Evolutionary conservation across 2,329 filamentous ascomycete genomes (phyloP).

Genomic region (Aspergillus sp.): DNA sequence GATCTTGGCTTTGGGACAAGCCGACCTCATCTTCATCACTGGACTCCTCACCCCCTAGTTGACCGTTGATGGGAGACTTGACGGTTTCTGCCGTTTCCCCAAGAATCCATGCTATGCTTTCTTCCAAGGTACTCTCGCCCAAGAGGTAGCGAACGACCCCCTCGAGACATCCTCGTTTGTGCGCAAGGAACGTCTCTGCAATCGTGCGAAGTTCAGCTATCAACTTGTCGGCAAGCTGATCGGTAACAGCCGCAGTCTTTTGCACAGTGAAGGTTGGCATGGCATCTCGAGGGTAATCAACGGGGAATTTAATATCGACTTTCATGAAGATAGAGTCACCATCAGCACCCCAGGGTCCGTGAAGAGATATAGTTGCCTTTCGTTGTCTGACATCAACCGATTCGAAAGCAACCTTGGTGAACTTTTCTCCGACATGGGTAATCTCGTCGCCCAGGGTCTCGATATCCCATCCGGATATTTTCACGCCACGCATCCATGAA

Average conservation of each 20-base stretch:
- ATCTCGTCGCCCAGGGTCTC: constrained; percentile 64
- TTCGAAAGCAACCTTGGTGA: constrained; percentile 63
- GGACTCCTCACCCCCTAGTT: constrained; percentile 70
- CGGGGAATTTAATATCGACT: constrained; percentile 60
- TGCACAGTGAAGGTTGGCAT: constrained; percentile 57
- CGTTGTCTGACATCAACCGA: constrained; percentile 58
- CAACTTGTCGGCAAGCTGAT: constrained; percentile 53
- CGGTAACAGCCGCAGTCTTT: constrained; percentile 59
- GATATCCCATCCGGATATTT: constrained; percentile 57
- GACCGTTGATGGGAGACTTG: constrained; percentile 45
- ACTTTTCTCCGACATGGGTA: constrained; percentile 61
- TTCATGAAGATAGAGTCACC: constrained; percentile 57
- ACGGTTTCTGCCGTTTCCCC: constrained; percentile 60
- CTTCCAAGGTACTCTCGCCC: constrained; percentile 60
- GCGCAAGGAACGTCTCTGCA: constrained; percentile 55
- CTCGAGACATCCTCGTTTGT: constrained; percentile 60
- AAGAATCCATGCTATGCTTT: constrained; percentile 54
- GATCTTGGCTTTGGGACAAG: constrained; percentile 45
- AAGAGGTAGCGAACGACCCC: constrained; percentile 63
- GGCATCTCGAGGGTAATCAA: constrained; percentile 55
- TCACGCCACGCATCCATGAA: constrained; percentile 66
- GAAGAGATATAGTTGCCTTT: constrained; percentile 58
- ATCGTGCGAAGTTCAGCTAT: constrained; percentile 57
- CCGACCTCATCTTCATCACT: constrained; percentile 74
- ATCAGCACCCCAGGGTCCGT: constrained; percentile 61